Base-by-base conservation (phyloP, 352 stramenopile species). In the Pythium scleroteichum region DNA sequence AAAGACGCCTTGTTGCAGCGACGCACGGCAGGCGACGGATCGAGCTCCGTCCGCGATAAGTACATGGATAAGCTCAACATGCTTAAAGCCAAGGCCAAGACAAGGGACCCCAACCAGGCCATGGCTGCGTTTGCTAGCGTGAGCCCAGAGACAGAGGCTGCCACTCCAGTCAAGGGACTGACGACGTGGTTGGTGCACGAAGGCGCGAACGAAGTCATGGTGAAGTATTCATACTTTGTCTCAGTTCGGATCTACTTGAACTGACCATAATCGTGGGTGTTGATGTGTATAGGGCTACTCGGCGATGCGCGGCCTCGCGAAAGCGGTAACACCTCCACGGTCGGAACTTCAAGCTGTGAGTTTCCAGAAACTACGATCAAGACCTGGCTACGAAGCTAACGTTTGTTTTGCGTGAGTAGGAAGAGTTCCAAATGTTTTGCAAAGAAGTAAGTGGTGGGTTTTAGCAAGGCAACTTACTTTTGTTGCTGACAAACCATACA, bases 161-260 rank as follows among this genome's bases (percentile, higher is more conserved):
- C 33, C 23, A 50, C 53, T 7, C 45, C 57, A 3, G 52, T 44
- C 2, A 82, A 78, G 32, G 80, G 82, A 8, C 59, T 90, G 29
- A 84, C 82, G 20, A 88, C 79, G 14, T 92, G 82, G 82, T 45
- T 88, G 41, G 82, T 92, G 46, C 87, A 90, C 54, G 68, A 84
- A 8, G 79, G 82, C 50, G 67, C 80, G 17, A 90, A 92, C 57
- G 79, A 90, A 69, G 50, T 88, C 33, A 64, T 90, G 70, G 79
- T 91, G 67, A 17, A 55, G 38, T 5, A 26, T 3, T 0, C 0
- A 8, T 17, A 46, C 2, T 8, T 4, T 47, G 17, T 40, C 19
- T 65, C 53, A 32, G 14, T 4, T 19, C 35, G 24, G 6, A 39
- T 29, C 23, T 32, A 22, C 4, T 23, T 24, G 7, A 42, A 39